Base-by-base conservation (phyloP, 305 asterid genomes). In the Fraxinus xanthoxyloides region DNA sequence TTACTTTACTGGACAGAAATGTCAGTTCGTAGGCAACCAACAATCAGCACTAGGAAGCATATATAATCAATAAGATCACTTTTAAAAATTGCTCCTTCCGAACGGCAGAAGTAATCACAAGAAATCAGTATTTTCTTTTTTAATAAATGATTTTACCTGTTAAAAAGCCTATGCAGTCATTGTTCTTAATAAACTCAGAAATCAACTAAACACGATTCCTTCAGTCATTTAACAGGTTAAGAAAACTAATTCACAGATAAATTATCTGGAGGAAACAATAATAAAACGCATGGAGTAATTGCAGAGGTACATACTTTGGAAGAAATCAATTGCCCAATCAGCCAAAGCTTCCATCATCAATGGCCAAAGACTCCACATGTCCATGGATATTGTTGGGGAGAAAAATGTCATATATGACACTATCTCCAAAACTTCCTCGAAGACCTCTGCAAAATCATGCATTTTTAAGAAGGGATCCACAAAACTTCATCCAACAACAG, bases 341-440 rank as follows among this genome's bases (percentile, higher is more conserved):
- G 95, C 92, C 86, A 97, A 85, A 5, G 98, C 93, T 84, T 93
- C 94, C 90, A 95, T 95, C 95, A 97, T 89, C 81, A 95, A 90
- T 31, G 98, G 97, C 99, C 99, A 97, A 21, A 97, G 97, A 84
- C 93, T 92, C 99, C 99, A 97, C 98, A 97, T 95, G 46, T 93
- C 98, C 90, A 92, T 78, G 77, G 99, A 95, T 87, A 97, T 92
- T 75, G 92, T 89, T 21, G 99, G 99, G 5, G 98, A 90, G 87
- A 91, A 97, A 85, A 95, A 95, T 65, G 99, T 95, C 97, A 93
- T 93, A 85, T 95, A 97, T 3, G 99, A 95, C 70, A 95, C 98
- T 10, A 97, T 95, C 94, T 97, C 99, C 93, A 97, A 84, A 80
- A 97, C 97, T 89, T 97, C 99, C 89, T 97, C 99, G 76, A 90